Conservation (phyloP, 108 stramenopile genomes). For the Cylindrotheca fusiformis region DNA sequence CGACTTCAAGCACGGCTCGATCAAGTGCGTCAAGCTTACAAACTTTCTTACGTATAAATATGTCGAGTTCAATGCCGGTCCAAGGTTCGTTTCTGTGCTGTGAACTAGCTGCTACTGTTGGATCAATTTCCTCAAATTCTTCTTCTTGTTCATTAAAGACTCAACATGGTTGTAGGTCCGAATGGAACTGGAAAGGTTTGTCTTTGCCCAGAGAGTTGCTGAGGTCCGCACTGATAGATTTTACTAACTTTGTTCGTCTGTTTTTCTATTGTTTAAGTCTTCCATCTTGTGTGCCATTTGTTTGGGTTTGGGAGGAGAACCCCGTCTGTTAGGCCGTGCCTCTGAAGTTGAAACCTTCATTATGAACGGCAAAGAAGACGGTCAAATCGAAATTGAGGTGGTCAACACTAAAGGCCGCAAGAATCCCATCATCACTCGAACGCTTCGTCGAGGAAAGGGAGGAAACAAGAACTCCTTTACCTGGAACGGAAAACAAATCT, state of each 20-base stretch:
- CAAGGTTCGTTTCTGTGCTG: constrained; percentile 42
- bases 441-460: constrained; percentile 15
- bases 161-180: constrained; percentile 92
- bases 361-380: constrained; percentile 77
- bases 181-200: constrained; percentile 90
- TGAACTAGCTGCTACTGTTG: neutral
- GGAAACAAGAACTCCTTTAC: constrained; percentile 18
- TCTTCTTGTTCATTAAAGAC: constrained; percentile 33
- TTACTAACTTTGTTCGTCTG: too few relatives aligned
- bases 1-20: constrained; percentile 75
- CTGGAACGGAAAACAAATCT: constrained; percentile 20
- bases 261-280: constrained; percentile 52
- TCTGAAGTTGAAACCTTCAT: constrained; percentile 84
- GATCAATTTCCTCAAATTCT: neutral
- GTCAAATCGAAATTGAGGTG: constrained; percentile 83
- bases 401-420: constrained; percentile 18
- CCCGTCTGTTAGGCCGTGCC: constrained; percentile 86
- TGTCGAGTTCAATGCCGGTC: constrained; percentile 68
- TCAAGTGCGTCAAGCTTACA: constrained; percentile 58
- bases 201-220: neutral
- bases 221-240: too few relatives aligned
- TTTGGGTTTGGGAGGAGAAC: constrained; percentile 88
- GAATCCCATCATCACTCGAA: constrained; percentile 25
- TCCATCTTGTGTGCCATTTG: constrained; percentile 93
- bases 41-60: constrained; percentile 78